Evolutionary conservation across 2,329 filamentous ascomycete genomes (phyloP).

Genomic region (Penicillium freii): DNA sequence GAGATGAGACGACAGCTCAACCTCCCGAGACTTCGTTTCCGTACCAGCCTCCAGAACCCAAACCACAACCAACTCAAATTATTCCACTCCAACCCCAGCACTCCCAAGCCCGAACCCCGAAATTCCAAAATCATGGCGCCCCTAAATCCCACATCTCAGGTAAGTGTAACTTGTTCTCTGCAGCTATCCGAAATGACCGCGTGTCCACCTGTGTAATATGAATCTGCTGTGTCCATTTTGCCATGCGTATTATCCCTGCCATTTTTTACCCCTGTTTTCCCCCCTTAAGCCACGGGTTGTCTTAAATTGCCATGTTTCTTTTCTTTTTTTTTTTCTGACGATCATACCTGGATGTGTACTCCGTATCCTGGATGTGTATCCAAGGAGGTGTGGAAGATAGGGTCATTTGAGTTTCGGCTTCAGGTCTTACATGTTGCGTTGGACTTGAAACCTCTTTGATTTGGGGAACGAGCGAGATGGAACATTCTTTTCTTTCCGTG

Average conservation of each 20-base stretch:
- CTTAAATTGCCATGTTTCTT: not conserved
- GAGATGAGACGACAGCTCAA: constrained; percentile 2
- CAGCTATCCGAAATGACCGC: constrained; percentile 8
- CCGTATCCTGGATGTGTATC: not conserved
- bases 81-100: not conserved
- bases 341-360: not conserved
- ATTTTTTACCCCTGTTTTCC: not conserved
- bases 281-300: not conserved
- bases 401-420: constrained; percentile 7
- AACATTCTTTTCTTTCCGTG: constrained; percentile 4
- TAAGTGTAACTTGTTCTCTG: constrained; percentile 18
- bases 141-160: constrained; percentile 27
- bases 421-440: not conserved
- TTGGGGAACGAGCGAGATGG: not conserved
- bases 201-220: constrained; percentile 1
- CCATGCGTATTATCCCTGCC: constrained; percentile 8
- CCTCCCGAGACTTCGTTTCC: constrained; percentile 3
- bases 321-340: not conserved
- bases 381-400: not conserved
- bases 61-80: not conserved
- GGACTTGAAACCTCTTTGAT: not conserved
- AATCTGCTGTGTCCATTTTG: constrained; percentile 7
- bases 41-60: too few relatives aligned
- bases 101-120: not conserved
- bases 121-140: constrained; percentile 22